Percentiles rank a stretch among this genome's conserved stretches.
These are phyloP conservation scores for Leucosporidium scottii DNA, from an alignment of 768 basidiomycete species.

Conservation along the genomic window DNA sequence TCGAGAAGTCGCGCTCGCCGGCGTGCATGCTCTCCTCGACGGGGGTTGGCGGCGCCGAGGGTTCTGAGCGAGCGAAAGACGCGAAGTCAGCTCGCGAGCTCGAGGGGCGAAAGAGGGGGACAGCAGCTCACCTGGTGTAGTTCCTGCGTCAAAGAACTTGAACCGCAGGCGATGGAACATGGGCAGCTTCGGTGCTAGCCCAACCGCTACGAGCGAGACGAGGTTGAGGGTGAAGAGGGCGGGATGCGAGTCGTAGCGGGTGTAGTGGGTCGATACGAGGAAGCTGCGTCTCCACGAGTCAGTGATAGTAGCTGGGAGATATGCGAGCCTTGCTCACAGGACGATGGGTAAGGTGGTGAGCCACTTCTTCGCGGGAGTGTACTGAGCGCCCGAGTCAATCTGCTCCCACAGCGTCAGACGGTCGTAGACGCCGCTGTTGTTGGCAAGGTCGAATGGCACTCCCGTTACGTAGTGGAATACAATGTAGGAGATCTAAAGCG, in stretches of 20 bases:
- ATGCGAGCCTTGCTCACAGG: conserved; percentile 51
- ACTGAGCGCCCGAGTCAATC: conserved; percentile 96
- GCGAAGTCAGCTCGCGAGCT: not conserved
- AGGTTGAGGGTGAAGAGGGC: conserved; percentile 81
- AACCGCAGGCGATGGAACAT: conserved; percentile 39
- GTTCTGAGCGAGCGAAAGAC: conserved; percentile 7
- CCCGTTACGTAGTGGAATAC: conserved; percentile 99
- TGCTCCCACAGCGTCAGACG: conserved; percentile 98
- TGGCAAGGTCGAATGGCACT: conserved; percentile 82
- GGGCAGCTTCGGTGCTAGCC: conserved; percentile 92
- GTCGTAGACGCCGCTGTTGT: conserved; percentile 90
- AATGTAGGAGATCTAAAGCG: conserved; percentile 82
- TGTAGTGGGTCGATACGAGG: conserved; percentile 95
- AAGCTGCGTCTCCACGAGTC: conserved; percentile 54
- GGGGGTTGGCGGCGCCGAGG: conserved; percentile 22
- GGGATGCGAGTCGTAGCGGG: conserved; percentile 79
- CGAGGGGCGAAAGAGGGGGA: not conserved
- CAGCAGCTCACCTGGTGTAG: conserved; percentile 17
- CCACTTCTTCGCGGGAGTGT: conserved; percentile 98
- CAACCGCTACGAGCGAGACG: conserved; percentile 59
- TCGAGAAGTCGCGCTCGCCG: conserved; percentile 2
- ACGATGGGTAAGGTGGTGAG: conserved; percentile 78
- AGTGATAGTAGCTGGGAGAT: not conserved
- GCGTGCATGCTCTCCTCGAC: conserved; percentile 5
- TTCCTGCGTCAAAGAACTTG: conserved; percentile 34